These are phyloP conservation scores for Fusarium austroafricanum DNA, from an alignment of 2,329 filamentous ascomycete species.

Conservation along the genomic window DNA sequence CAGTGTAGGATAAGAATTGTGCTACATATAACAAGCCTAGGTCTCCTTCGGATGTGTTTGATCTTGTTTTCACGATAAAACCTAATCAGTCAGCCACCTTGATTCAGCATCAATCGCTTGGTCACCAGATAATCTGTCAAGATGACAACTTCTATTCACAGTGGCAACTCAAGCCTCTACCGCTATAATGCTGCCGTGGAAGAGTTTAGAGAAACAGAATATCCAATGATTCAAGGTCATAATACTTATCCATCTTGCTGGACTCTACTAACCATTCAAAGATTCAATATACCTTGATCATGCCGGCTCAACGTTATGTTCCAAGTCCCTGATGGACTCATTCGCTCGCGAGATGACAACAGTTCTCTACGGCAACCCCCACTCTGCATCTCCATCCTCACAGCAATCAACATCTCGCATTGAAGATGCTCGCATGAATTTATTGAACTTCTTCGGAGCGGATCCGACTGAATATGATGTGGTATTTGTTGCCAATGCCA, in stretches of 20 bases:
- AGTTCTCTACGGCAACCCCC: conserved; percentile 89
- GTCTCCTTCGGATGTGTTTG: background rate
- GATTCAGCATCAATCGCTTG: background rate
- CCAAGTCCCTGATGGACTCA: conserved; percentile 82
- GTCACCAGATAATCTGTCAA: background rate
- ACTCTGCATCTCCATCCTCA: conserved; percentile 86
- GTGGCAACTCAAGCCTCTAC: conserved; percentile 15
- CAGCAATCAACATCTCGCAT: conserved; percentile 79
- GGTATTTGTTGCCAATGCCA: conserved; percentile 92
- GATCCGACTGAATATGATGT: conserved; percentile 86
- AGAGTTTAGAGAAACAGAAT: conserved; percentile 68
- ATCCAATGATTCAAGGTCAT: conserved; percentile 76
- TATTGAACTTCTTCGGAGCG: conserved; percentile 83
- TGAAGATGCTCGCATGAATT: conserved; percentile 77
- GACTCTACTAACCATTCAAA: conserved; percentile 50
- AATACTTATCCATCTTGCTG: background rate
- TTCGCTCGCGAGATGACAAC: conserved; percentile 84
- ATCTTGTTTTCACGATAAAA: background rate
- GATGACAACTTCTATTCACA: conserved; percentile 7
- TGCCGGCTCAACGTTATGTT: conserved; percentile 88
- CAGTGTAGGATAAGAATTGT: conserved; percentile 27
- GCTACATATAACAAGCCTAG: conserved; percentile 15
- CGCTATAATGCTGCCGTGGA: conserved; percentile 71
- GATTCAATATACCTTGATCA: conserved; percentile 89
- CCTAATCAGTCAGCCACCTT: background rate